A percentile compares a stretch with the other conserved stretches of the same genome.
phyloP scores from a whole-genome alignment of 2,329 filamentous ascomycete species.

The Colletotrichum orbiculare region DNA sequence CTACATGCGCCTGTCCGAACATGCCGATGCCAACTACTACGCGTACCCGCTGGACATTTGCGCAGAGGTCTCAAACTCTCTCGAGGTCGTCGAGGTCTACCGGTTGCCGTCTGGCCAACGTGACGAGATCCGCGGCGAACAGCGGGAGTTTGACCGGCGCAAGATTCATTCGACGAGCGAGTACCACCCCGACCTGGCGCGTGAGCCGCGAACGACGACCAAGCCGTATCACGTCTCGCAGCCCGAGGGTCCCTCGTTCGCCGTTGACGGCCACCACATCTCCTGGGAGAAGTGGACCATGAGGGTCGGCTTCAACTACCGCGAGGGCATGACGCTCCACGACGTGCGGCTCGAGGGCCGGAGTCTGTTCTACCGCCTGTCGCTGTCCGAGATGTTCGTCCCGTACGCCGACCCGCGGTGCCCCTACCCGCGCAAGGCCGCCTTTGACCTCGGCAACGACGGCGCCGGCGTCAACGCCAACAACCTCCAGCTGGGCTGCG shows the following conservation, averaged over 20 bases:
- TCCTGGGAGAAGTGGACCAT: conserved; percentile 76
- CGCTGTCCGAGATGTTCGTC: conserved; percentile 76
- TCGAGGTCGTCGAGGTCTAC: conserved; percentile 62
- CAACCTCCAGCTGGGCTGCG: conserved; percentile 73
- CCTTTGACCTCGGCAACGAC: conserved; percentile 77
- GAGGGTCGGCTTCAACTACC: conserved; percentile 74
- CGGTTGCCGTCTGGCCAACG: conserved; percentile 55
- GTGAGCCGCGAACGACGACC: conserved; percentile 42
- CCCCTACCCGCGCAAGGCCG: conserved; percentile 74
- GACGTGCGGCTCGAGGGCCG: conserved; percentile 75
- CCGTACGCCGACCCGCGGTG: conserved; percentile 73
- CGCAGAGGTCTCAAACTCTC: conserved; percentile 60
- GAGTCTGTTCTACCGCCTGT: conserved; percentile 74
- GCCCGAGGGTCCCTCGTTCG: conserved; percentile 50
- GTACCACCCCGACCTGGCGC: conserved; percentile 47
- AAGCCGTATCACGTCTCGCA: conserved; percentile 52
- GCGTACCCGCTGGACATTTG: conserved; percentile 66
- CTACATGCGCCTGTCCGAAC: conserved; percentile 45
- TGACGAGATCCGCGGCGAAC: conserved; percentile 47
- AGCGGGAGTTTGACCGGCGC: conserved; percentile 51
- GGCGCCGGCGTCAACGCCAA: conserved; percentile 74
- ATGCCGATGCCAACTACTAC: conserved; percentile 65
- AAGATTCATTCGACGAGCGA: conserved; percentile 51
- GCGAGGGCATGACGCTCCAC: conserved; percentile 77
- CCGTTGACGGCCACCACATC: conserved; percentile 57